Percentiles rank a stretch among this genome's conserved stretches.
These are phyloP conservation scores for Rosa lucieae DNA, from an alignment of 306 rosid genomes.

Conservation along the genomic window DNA sequence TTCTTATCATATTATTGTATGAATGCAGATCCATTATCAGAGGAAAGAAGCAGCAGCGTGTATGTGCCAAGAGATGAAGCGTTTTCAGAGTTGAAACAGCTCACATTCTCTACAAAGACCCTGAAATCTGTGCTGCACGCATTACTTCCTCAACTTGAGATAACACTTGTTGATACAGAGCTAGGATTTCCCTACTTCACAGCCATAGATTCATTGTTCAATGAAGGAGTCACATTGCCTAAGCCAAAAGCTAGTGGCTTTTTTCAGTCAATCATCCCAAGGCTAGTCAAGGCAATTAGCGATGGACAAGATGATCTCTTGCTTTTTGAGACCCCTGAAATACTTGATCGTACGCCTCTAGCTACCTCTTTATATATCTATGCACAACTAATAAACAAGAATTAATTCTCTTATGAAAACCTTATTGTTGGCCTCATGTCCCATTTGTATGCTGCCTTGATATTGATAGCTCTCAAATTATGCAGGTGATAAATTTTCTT, in stretches of 20 bases:
- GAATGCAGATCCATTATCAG: constrained; percentile 37
- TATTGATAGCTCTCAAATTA: not conserved
- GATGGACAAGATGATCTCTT: constrained; percentile 25
- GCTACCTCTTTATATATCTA: not conserved
- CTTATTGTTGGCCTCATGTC: not conserved
- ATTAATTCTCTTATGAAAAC: not conserved
- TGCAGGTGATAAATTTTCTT: constrained; percentile 44
- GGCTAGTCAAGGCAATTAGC: constrained; percentile 32
- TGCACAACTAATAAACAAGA: not conserved
- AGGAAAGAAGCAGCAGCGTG: constrained; percentile 27
- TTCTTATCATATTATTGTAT: not conserved
- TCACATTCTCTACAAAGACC: constrained; percentile 23
- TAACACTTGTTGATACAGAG: constrained; percentile 12
- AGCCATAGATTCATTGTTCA: constrained; percentile 40
- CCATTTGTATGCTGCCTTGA: not conserved
- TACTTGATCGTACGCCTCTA: constrained; percentile 27
- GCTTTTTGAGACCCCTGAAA: constrained; percentile 41
- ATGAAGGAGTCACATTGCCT: constrained; percentile 33
- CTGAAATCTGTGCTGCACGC: constrained; percentile 28
- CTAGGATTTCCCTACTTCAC: constrained; percentile 43
- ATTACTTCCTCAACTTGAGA: constrained; percentile 29
- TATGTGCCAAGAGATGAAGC: constrained; percentile 49
- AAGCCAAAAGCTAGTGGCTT: constrained; percentile 11
- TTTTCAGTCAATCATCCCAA: constrained; percentile 28
- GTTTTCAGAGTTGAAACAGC: constrained; percentile 39